Percentiles rank a stretch among this genome's conserved stretches.
Evolutionary conservation across 371 early-diverging fungal species (phyloP).

Genomic region (Blakeslea trispora): DNA sequence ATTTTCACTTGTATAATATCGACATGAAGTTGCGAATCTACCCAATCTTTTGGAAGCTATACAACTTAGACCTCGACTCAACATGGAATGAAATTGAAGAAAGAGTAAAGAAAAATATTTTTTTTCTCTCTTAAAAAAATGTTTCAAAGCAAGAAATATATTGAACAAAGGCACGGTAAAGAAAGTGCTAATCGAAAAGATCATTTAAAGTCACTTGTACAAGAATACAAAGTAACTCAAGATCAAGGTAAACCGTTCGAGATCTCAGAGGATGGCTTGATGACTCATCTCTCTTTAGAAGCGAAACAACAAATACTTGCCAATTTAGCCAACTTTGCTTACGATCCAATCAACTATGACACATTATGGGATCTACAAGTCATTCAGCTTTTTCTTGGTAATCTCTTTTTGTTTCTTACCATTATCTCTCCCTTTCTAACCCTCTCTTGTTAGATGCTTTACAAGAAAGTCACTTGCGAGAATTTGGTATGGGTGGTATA

Average conservation of each 20-base stretch:
- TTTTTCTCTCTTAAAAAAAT: constrained; percentile 4
- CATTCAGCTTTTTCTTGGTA: constrained; percentile 55
- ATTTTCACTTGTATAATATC: constrained; percentile 8
- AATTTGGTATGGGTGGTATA: constrained; percentile 57
- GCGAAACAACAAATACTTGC: constrained; percentile 58
- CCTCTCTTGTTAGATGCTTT: constrained; percentile 41
- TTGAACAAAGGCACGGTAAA: constrained; percentile 24
- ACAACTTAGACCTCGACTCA: neutral
- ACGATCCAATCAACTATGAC: constrained; percentile 60
- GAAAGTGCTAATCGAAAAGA: constrained; percentile 25
- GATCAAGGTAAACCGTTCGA: constrained; percentile 28
- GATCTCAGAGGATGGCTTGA: too few relatives aligned
- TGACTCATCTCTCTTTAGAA: too few relatives aligned
- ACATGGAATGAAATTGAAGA: neutral
- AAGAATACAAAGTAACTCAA: constrained; percentile 41
- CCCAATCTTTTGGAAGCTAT: neutral
- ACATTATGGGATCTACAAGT: constrained; percentile 50
- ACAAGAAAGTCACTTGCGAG: constrained; percentile 36
- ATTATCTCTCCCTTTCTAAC: too few relatives aligned
- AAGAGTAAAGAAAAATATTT: neutral
- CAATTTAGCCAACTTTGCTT: constrained; percentile 64
- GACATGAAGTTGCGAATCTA: constrained; percentile 1
- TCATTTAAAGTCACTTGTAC: constrained; percentile 37
- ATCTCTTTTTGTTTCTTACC: too few relatives aligned
- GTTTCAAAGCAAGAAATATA: constrained; percentile 31